phyloP scores from a whole-genome alignment of 192 early-diverging fungal species.

The Linderina pennispora region DNA sequence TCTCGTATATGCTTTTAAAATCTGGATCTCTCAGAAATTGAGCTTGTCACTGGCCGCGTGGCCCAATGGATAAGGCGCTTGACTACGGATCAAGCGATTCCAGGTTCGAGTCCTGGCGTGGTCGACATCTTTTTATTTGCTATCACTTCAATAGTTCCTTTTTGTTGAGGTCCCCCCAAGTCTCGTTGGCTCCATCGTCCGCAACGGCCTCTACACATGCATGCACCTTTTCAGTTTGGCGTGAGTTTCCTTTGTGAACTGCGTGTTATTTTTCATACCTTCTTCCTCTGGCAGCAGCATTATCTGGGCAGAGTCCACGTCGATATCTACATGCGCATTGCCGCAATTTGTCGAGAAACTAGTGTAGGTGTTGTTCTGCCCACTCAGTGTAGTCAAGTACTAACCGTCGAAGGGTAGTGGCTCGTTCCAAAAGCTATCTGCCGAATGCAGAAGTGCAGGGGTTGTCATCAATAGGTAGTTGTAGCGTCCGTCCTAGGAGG shows the following conservation, averaged over 20 bases:
- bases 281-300: conserved; percentile 41
- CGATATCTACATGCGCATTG: conserved; percentile 41
- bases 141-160: conserved; percentile 9
- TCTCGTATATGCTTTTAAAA: no score
- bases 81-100: no score
- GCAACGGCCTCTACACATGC: conserved; percentile 5
- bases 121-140: no score
- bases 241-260: background rate
- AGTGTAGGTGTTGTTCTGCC: background rate
- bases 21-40: no score
- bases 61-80: no score
- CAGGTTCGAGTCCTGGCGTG: no score
- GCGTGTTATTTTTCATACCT: background rate
- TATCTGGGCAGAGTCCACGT: conserved; percentile 27
- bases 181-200: conserved; percentile 16
- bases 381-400: background rate
- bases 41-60: no score
- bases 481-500: conserved; percentile 33
- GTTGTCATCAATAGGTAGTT: conserved; percentile 33
- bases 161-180: conserved; percentile 20
- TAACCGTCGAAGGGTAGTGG: conserved; percentile 25
- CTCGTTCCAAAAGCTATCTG: conserved; percentile 30
- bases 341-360: background rate
- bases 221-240: background rate
- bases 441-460: conserved; percentile 19